Base-by-base conservation (phyloP, 1,139 yeast species). In the Blastobotrys aristatus region DNA sequence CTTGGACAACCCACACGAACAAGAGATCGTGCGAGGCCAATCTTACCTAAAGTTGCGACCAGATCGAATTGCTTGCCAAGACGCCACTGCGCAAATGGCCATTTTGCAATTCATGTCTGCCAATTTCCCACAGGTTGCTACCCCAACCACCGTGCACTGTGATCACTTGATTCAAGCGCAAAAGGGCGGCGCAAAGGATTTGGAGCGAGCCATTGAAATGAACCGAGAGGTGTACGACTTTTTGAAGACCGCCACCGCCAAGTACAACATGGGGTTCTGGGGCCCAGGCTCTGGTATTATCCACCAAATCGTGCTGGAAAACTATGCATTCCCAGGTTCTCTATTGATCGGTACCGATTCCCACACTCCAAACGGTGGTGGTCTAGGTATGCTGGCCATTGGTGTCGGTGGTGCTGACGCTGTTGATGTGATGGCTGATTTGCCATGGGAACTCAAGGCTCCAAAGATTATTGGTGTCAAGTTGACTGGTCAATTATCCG, bases 341-440 rank as follows among this genome's bases (percentile, higher is more conserved):
- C 76, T 92, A 71, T 80, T 92, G 74, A 84, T 92, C 61, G 97
- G 98, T 77, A 90, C 98, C 55, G 98, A 92, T 74, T 90, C 97
- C 40, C 97, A 92, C 76, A 92, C 98, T 62, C 97, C 97, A 60
- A 92, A 92, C 70, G 98, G 97, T 60, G 97, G 98, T 79, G 98
- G 97, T 74, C 80, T 92, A 65, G 98, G 98, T 76, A 95, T 86
- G 77, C 79, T 90, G 64, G 97, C 97, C 63, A 92, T 92, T 67
- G 98, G 97, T 82, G 97, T 92, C 61, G 98, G 98, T 81, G 98
- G 97, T 83, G 98, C 98, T 64, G 98, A 92, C 72, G 97, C 97
- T 59, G 97, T 92, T 64, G 97, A 92, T 73, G 98, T 87, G 63
- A 80, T 92, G 86, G 89, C 97, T 56, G 84, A 84, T 69, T 77